Evolutionary conservation across 306 rosid species (phyloP), one percentile per base, ranked within the genome.

Genomic region (Gastrolobium bilobum): DNA sequence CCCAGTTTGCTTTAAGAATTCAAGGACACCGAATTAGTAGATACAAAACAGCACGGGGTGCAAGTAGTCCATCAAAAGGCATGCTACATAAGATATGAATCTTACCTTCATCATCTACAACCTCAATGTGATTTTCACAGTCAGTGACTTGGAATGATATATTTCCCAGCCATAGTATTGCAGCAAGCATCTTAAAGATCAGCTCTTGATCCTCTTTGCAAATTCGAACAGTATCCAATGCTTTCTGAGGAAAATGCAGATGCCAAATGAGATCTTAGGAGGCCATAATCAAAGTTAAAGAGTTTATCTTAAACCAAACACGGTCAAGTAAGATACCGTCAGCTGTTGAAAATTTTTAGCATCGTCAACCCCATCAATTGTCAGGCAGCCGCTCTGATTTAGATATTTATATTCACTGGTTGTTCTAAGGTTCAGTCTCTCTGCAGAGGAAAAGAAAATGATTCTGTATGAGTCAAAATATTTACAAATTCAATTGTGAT

Each of bases 131-230:
- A 82, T 89, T 89, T 80, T 76, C 96, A 83, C 82, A 79, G 84
- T 89, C 88, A 68, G 73, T 73, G 68, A 78, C 80, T 85, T 85
- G 73, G 83, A 96, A 93, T 80, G 98, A 87, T 87, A 93, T 88
- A 87, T 96, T 96, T 86, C 99, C 99, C 71, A 96, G 79, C 99
- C 99, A 96, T 64, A 96, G 71, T 67, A 93, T 84, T 75, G 98
- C 97, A 59, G 98, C 87, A 80, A 93, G 93, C 84, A 89, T 54
- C 76, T 84, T 77, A 84, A 91, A 96, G 62, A 79, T 66, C 63
- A 77, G 81, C 77, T 90, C 94, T 82, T 91, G 99, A 73, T 91
- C 98, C 83, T 91, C 93, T 82, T 76, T 85, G 68, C 71, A 50
- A 76, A 96, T 88, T 78, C 5, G 84, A 69, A 91, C 81, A 74